A percentile compares a stretch with the other conserved stretches of the same genome.
Conservation (phyloP, 371 early-diverging fungal species). For the Conidiobolus incongruus region DNA sequence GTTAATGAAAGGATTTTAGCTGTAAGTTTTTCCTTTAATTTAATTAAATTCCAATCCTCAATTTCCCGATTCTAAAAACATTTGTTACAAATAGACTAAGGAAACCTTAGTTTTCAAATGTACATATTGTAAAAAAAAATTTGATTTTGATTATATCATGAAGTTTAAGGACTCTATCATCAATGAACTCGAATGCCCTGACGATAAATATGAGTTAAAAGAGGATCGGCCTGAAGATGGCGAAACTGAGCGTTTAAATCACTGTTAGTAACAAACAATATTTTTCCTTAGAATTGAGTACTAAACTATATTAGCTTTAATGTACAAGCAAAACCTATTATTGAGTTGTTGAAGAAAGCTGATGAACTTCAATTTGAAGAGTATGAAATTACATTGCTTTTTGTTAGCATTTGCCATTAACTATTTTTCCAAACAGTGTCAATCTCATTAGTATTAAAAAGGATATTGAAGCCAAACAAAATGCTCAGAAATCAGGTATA, state of each 20-base stretch:
- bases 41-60: neutral
- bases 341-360: conserved; percentile 56
- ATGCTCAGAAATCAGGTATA: no score
- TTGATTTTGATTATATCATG: conserved; percentile 27
- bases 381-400: conserved; percentile 8
- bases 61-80: neutral
- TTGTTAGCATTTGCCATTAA: neutral
- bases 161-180: conserved; percentile 19
- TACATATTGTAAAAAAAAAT: conserved; percentile 25
- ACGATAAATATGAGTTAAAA: conserved; percentile 23
- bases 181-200: conserved; percentile 29
- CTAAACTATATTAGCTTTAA: conserved; percentile 23
- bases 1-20: conserved; percentile 43
- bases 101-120: conserved; percentile 32
- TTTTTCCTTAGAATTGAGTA: neutral
- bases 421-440: neutral
- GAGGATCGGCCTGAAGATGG: conserved; percentile 38
- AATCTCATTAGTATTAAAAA: no score
- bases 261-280: conserved; percentile 6
- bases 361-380: conserved; percentile 48
- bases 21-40: conserved; percentile 15
- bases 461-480: no score
- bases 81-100: neutral
- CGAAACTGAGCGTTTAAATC: conserved; percentile 14
- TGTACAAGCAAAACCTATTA: conserved; percentile 58